Conservation (phyloP, 345 rosid genomes). For the Gossypium stocksii region DNA sequence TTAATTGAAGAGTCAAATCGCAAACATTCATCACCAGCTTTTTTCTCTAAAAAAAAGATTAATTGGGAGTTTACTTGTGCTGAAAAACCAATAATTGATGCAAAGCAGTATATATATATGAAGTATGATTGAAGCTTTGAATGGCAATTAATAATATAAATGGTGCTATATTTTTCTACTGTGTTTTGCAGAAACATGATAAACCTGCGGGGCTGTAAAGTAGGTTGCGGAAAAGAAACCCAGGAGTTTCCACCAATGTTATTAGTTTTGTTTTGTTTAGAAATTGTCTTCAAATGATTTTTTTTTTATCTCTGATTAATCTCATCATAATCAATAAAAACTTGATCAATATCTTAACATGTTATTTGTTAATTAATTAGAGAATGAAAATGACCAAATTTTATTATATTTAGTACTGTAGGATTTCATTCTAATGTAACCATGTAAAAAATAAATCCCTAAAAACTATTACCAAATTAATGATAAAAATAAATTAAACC, state of each 20-base stretch:
- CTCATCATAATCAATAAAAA: no score
- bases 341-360: no score
- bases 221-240: neutral
- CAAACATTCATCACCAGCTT: no score
- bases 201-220: neutral
- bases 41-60: no score
- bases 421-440: no score
- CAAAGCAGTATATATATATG: neutral
- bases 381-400: no score
- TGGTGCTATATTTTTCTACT: neutral
- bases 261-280: neutral
- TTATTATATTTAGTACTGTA: no score
- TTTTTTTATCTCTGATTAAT: neutral
- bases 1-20: no score
- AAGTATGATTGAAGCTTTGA: conserved; percentile 1
- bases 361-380: no score
- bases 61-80: neutral
- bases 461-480: no score
- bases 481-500: no score
- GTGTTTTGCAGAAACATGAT: conserved; percentile 19
- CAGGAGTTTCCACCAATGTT: neutral
- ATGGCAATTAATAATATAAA: conserved; percentile 1
- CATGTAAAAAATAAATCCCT: no score
- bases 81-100: neutral
- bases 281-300: neutral